phyloP scores from a whole-genome alignment of 164 flowering plant genomes.

The Echeveria elegans region DNA sequence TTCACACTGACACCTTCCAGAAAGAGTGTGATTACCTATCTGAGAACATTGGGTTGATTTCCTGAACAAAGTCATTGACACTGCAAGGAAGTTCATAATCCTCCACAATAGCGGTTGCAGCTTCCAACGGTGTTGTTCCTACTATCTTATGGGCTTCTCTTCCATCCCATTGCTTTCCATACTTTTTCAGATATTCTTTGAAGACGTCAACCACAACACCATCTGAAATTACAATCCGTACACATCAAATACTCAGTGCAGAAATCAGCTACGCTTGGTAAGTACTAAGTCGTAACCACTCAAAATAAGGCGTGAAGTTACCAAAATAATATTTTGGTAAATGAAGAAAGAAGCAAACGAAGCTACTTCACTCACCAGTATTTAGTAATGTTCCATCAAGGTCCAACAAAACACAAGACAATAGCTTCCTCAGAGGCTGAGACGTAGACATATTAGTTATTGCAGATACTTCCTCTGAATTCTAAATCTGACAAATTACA shows the following conservation, averaged over 20 bases:
- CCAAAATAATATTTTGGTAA: neutral
- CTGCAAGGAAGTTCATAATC: conserved; percentile 75
- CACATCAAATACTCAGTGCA: neutral
- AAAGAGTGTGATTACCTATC: conserved; percentile 36
- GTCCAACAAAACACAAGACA: conserved; percentile 71
- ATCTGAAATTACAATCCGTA: conserved; percentile 29
- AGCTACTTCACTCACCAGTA: conserved; percentile 44
- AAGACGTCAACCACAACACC: conserved; percentile 60
- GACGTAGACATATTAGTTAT: conserved; percentile 19
- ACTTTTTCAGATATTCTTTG: conserved; percentile 44
- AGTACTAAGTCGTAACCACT: too few species aligned
- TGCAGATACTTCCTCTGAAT: neutral
- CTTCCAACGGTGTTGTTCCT: conserved; percentile 74
- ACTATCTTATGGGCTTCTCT: conserved; percentile 43
- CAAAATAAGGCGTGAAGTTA: neutral
- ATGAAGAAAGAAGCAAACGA: neutral
- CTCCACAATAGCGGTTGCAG: conserved; percentile 59
- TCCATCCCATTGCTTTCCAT: conserved; percentile 83
- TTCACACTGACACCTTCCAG: neutral
- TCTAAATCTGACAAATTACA: neutral
- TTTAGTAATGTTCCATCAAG: conserved; percentile 91
- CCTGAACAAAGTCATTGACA: conserved; percentile 48
- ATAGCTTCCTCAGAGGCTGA: conserved; percentile 38
- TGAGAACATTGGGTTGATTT: conserved; percentile 51
- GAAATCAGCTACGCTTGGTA: neutral